phyloP scores from a whole-genome alignment of 495 filamentous ascomycete genomes.

The Xanthoparmelia taractica region DNA sequence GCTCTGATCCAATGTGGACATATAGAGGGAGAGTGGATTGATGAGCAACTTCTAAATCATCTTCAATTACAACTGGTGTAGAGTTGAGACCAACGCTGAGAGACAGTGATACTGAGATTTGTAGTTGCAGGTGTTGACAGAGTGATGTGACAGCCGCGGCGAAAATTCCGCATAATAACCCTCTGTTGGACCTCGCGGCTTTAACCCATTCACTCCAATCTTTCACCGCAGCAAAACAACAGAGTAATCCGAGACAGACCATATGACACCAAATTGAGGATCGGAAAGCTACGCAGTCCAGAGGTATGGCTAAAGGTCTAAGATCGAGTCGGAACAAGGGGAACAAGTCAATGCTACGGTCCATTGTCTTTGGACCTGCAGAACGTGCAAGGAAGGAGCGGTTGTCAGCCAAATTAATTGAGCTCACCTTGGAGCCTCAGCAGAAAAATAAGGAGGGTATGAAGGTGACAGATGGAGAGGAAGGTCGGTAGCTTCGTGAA shows the following conservation, averaged over 20 bases:
- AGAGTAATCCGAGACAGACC: not conserved
- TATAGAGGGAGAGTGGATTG: not conserved
- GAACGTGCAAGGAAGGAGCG: conserved; percentile 68
- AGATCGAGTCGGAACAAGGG: conserved; percentile 67
- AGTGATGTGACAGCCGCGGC: not conserved
- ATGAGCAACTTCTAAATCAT: not conserved
- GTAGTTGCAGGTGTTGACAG: not conserved
- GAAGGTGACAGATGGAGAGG: conserved; percentile 10
- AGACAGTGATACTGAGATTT: not conserved
- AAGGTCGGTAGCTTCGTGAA: not conserved
- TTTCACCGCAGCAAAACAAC: not conserved
- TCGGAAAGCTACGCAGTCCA: not conserved
- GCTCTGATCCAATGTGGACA: conserved; percentile 5
- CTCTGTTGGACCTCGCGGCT: too few species aligned
- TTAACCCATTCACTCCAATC: too few species aligned
- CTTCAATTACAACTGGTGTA: not conserved
- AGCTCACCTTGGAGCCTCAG: conserved; percentile 62
- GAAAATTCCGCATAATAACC: not conserved
- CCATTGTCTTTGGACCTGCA: conserved; percentile 69
- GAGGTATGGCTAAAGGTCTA: conserved; percentile 71
- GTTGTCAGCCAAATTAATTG: conserved; percentile 70
- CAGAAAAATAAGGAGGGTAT: conserved; percentile 24
- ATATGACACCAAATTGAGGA: not conserved
- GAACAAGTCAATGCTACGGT: conserved; percentile 68
- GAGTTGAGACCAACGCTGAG: not conserved